Base-by-base conservation (phyloP, 2,329 filamentous ascomycete species). In the Cladorrhinum sp. region DNA sequence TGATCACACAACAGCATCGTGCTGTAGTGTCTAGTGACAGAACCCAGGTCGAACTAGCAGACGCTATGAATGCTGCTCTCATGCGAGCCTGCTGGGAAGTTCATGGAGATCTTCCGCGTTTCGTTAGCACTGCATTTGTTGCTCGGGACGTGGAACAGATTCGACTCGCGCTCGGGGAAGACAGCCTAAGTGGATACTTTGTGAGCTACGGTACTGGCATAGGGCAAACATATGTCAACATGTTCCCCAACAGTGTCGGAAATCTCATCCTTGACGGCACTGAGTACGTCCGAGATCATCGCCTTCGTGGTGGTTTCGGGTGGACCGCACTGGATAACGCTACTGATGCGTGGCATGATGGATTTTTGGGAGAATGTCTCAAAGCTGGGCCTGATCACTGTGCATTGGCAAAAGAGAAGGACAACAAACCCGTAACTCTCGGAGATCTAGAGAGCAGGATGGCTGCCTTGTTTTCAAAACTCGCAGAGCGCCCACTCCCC, bases 171-270 rank as follows among this genome's bases (percentile, higher is more conserved):
- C 70, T 81, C 0, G 74, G 68, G 4, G 79, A 82, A 64, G 75
- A 78, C 2, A 76, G 80, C 57, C 59, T 82, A 61, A 81, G 79
- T 1, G 79, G 76, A 0, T 81, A 81, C 55, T 70, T 82, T 16
- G 77, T 81, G 29, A 80, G 78, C 62, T 83, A 83, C 60, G 81
- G 81, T 18, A 82, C 80, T 0, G 78, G 77, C 2, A 81, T 83
- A 50, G 81, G 78, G 0, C 79, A 82, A 67, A 81, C 78, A 0
- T 83, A 79, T 57, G 79, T 78, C 24, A 76, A 75, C 60, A 78
- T 82, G 76, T 82, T 82, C 45, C 80, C 80, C 1, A 65, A 74
- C 20, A 76, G 75, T 49, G 78, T 80, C 0, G 80, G 80, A 0
- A 74, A 79, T 3, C 66, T 83, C 50, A 77, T 83, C 12, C 69